Percentiles rank a stretch among this genome's conserved stretches.
phyloP scores from a whole-genome alignment of 345 rosid species.

The Pseudoturritis turrita region DNA sequence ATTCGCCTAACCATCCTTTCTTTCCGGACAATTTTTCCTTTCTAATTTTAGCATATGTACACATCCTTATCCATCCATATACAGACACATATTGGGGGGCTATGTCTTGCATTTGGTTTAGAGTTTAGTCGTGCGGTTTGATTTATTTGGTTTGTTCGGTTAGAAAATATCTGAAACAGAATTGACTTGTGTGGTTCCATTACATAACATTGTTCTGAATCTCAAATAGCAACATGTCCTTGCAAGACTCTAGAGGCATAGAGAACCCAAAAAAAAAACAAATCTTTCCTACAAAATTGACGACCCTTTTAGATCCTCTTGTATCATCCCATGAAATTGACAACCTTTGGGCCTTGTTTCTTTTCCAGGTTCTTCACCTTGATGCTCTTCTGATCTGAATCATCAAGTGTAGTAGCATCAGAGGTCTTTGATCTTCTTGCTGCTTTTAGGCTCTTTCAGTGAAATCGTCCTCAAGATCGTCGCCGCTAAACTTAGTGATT shows the following conservation, averaged over 20 bases:
- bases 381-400: conserved; percentile 27
- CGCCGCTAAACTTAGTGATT: conserved; percentile 72
- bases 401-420: conserved; percentile 2
- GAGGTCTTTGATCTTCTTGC: conserved; percentile 32
- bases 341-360: conserved; percentile 64
- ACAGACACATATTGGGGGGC: neutral
- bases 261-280: neutral
- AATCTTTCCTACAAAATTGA: conserved; percentile 24
- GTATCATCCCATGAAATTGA: conserved; percentile 56
- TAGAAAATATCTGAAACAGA: neutral
- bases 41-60: conserved; percentile 17
- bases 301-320: conserved; percentile 21
- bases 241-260: neutral
- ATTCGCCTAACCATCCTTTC: conserved; percentile 17
- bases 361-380: conserved; percentile 42
- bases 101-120: neutral
- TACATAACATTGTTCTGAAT: conserved; percentile 2
- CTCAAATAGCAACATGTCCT: neutral
- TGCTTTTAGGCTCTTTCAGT: conserved; percentile 25
- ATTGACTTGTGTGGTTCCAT: neutral
- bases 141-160: neutral
- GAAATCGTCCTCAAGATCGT: conserved; percentile 92
- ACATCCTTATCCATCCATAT: neutral
- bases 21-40: neutral
- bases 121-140: neutral